phyloP scores from a whole-genome alignment of 2,329 filamentous ascomycete species.

The Chaetomium strumarium region DNA sequence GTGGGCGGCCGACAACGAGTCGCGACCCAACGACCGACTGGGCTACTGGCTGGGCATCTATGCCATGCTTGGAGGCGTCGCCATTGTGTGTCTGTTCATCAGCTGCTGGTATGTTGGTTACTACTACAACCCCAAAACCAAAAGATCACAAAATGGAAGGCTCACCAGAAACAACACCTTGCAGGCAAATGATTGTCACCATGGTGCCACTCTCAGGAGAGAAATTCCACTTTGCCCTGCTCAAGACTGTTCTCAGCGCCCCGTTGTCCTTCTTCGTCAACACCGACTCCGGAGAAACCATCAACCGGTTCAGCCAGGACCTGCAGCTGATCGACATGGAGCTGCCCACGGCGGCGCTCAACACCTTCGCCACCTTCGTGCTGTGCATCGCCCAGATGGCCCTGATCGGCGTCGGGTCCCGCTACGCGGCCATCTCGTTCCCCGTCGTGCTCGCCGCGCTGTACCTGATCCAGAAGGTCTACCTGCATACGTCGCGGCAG shows the following conservation, averaged over 20 bases:
- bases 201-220: constrained; percentile 30
- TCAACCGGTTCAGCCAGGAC: constrained; percentile 33
- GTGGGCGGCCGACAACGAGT: constrained; percentile 40
- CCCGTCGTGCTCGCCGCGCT: constrained; percentile 35
- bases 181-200: constrained; percentile 30
- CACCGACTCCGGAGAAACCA: constrained; percentile 30
- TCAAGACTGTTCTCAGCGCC: constrained; percentile 28
- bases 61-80: constrained; percentile 25
- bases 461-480: constrained; percentile 40
- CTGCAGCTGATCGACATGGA: constrained; percentile 28
- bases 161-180: background rate
- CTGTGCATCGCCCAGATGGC: constrained; percentile 37
- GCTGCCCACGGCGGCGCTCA: constrained; percentile 26
- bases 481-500: constrained; percentile 47
- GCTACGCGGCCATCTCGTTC: constrained; percentile 39
- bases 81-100: constrained; percentile 10
- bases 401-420: constrained; percentile 39
- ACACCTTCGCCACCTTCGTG: constrained; percentile 24
- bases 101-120: background rate
- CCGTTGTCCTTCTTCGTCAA: constrained; percentile 31
- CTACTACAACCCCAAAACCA: background rate
- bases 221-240: constrained; percentile 26
- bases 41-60: constrained; percentile 36
- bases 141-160: no score
- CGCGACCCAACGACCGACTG: constrained; percentile 32